These are phyloP conservation scores for Chlamydomonas sp. DNA, from an alignment of 139 green algal species.

Conservation along the genomic window DNA sequence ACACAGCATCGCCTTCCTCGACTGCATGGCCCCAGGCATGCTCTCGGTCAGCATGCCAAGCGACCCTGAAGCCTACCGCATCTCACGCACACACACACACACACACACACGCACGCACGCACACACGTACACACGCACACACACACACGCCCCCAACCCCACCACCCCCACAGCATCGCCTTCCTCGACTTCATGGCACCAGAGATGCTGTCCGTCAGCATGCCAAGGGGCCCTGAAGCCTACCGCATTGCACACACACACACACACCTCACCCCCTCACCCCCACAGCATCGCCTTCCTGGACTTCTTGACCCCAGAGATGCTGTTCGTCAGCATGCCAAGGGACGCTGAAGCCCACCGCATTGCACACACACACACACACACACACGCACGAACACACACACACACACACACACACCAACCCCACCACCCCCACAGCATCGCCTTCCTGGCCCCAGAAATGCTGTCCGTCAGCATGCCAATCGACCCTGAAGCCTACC, in stretches of 20 bases:
- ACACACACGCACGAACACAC: not conserved
- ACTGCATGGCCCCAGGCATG: too few relatives aligned
- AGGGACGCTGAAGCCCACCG: not conserved
- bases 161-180: not conserved
- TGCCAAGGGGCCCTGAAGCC: too few relatives aligned
- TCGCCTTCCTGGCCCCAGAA: too few relatives aligned
- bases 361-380: not conserved
- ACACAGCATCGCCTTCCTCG: too few relatives aligned
- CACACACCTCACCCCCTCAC: not conserved
- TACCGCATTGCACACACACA: too few relatives aligned
- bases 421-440: too few relatives aligned
- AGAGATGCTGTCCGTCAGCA: constrained; percentile 9
- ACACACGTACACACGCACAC: too few relatives aligned
- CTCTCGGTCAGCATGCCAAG: not conserved
- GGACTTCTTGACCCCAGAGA: too few relatives aligned
- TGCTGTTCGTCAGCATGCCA: not conserved
- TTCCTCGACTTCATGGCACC: constrained; percentile 7
- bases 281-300: too few relatives aligned
- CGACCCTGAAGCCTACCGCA: not conserved
- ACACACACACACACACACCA: not conserved
- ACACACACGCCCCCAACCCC: too few relatives aligned
- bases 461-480: not conserved
- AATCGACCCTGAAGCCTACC: not conserved
- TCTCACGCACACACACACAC: not conserved
- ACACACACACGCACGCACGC: too few relatives aligned